Conservation (phyloP, 768 basidiomycete species). For the Dentipellis sp. region DNA sequence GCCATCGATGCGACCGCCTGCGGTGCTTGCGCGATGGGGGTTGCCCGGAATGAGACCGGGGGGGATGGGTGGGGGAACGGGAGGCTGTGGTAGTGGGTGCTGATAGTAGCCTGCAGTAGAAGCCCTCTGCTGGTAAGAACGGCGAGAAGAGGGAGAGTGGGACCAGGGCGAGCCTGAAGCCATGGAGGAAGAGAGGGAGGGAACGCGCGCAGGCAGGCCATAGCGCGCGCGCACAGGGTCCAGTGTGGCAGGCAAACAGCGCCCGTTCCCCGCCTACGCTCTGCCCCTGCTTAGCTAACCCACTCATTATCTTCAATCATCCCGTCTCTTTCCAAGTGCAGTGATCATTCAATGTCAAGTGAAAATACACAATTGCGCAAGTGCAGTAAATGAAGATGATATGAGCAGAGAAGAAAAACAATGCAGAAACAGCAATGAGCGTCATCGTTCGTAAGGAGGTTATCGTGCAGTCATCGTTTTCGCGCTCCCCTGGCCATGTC, state of each 20-base stretch:
- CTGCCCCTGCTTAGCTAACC: too few relatives aligned
- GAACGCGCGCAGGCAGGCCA: not conserved
- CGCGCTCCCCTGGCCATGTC: constrained; percentile 1
- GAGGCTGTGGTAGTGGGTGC: not conserved
- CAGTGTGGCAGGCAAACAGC: not conserved
- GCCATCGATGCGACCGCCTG: not conserved
- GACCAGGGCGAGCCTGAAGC: not conserved
- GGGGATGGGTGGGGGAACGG: not conserved
- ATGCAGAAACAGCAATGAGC: constrained; percentile 1
- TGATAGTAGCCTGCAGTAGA: not conserved
- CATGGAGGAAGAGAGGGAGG: not conserved
- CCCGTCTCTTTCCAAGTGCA: too few relatives aligned
- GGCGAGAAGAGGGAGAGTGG: not conserved
- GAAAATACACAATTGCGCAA: too few relatives aligned
- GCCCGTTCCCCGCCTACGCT: not conserved
- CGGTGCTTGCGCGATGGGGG: not conserved
- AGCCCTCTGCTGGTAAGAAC: not conserved
- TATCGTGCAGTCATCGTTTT: constrained; percentile 7
- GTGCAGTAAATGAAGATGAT: too few relatives aligned
- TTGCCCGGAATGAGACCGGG: not conserved
- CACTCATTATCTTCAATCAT: too few relatives aligned
- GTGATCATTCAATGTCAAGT: too few relatives aligned
- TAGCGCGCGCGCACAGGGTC: too few relatives aligned
- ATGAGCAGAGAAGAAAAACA: constrained; percentile 1
- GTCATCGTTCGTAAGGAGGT: constrained; percentile 4